These are phyloP conservation scores for Phytophthora pisi DNA, from an alignment of 352 stramenopile species.

Conservation along the genomic window DNA sequence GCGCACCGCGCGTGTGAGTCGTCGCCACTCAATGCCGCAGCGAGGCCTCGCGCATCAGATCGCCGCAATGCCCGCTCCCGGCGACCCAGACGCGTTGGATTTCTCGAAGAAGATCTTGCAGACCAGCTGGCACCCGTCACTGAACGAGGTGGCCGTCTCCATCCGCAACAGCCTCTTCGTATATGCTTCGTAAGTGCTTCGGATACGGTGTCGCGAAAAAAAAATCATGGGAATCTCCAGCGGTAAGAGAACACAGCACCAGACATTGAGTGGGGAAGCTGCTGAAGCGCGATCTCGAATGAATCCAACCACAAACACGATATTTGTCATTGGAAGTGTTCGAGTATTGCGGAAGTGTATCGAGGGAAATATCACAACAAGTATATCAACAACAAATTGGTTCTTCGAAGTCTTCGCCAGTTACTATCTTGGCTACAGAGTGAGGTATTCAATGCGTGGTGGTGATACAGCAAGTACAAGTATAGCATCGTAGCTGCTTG, in stretches of 20 bases:
- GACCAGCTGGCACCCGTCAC: slow-evolving; percentile 82
- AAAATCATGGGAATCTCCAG: slow-evolving; percentile 11
- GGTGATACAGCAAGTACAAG: background rate
- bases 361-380: slow-evolving; percentile 32
- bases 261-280: slow-evolving; percentile 11
- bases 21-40: slow-evolving; percentile 76
- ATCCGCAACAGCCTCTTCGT: slow-evolving; percentile 88
- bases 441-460: background rate
- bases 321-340: slow-evolving; percentile 4
- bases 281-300: slow-evolving; percentile 15
- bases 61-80: slow-evolving; percentile 33
- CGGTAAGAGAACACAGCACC: slow-evolving; percentile 21
- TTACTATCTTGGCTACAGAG: background rate
- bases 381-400: slow-evolving; percentile 21
- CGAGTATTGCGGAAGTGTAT: slow-evolving; percentile 20
- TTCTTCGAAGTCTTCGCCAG: background rate
- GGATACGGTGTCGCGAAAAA: slow-evolving; percentile 1
- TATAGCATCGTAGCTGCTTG: background rate
- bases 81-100: slow-evolving; percentile 65
- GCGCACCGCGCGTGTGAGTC: slow-evolving; percentile 43
- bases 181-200: slow-evolving; percentile 55
- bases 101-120: slow-evolving; percentile 90
- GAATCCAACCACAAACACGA: slow-evolving; percentile 1
- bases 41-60: slow-evolving; percentile 70
- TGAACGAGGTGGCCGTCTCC: slow-evolving; percentile 80